Base-by-base conservation (phyloP, 192 early-diverging fungal species). In the Lobosporangium transversale region DNA sequence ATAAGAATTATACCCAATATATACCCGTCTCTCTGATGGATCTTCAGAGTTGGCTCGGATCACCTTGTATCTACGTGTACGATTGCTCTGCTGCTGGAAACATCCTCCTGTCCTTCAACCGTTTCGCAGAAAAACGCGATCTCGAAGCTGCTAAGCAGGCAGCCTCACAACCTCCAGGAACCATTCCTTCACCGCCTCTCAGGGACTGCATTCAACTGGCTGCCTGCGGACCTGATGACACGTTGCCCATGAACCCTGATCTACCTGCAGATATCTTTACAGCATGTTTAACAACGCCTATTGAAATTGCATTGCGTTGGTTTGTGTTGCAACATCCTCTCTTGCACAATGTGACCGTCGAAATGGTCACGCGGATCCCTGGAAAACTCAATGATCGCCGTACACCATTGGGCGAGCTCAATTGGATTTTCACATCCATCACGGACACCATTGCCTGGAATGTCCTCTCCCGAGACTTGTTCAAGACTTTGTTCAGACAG, bases 371-470 rank as follows among this genome's bases (percentile, higher is more conserved):
- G 45, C 87, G 90, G 55, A 83, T 95, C 21, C 96, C 96, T 3
- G 97, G 97, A 31, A 81, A 90, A 29, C 81, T 94, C 27, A 92
- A 92, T 70, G 96, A 97, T 62, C 89, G 97, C 33, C 87, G 94
- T 18, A 96, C 97, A 18, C 94, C 97, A 0, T 83, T 98, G 15
- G 97, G 97, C 45, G 97, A 99, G 82, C 86, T 99, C 56, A 98
- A 98, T 68, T 99, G 97, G 97, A 97, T 99, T 18, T 97, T 99
- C 69, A 98, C 96, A 5, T 91, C 97, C 26, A 94, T 99, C 47
- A 99, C 95, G 0, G 97, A 99, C 78, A 98, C 96, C 7, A 99
- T 99, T 59, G 97, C 97, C 8, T 99, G 97, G 97, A 94, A 87
- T 73, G 92, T 92, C 32, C 78, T 99, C 20, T 90, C 94, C 2